Base-by-base conservation (phyloP, 257 asterid species). In the Schizonepeta tenuifolia region DNA sequence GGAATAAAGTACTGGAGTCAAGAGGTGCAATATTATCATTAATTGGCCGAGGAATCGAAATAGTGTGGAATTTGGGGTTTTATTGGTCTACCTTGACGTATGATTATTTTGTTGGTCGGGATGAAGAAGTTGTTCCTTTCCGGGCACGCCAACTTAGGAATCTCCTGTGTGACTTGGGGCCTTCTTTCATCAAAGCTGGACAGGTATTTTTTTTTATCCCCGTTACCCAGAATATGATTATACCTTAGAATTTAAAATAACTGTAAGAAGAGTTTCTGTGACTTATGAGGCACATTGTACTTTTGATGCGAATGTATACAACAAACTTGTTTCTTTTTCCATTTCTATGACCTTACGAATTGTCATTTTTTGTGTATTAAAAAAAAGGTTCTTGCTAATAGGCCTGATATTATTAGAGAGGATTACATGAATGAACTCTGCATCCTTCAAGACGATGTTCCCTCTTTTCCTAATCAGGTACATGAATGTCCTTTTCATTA, bases 341-440 rank as follows among this genome's bases (percentile, higher is more conserved):
- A 6, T 12, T 18, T 55, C 22, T 7, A 5, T 65, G 22, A 67
- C 11, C 61, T 46, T 40, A 40, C 40, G 36, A 62, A 41, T 35
- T 72, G 18, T 24, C 69, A 65, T 65, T 70, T 44, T 22, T 21
- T 41, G 46, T 33, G 31, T n/a, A 4, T 44, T 7, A 15, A 5
- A 21, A 35, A 28, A 38, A 44, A 95, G 99, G 99, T 95, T 66
- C 97, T 95, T 62, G 98, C 99, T 35, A 95, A 95, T 81, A 88
- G 99, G 78, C 99, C 99, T 57, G 99, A 95, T 90, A 95, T 95
- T 70, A 92, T 95, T 36, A 85, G 99, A 86, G 97, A 95, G 79
- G 99, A 95, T 84, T 95, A 95, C 78, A 95, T 95, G 99, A 95
- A 87, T 75, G 99, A 95, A 83, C 98, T 95, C 81, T 91, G 98